Percentiles rank a stretch among this genome's conserved stretches.
Evolutionary conservation across 169 alveolate species (phyloP).

Genomic region (Cryptosporidium ryanae): DNA sequence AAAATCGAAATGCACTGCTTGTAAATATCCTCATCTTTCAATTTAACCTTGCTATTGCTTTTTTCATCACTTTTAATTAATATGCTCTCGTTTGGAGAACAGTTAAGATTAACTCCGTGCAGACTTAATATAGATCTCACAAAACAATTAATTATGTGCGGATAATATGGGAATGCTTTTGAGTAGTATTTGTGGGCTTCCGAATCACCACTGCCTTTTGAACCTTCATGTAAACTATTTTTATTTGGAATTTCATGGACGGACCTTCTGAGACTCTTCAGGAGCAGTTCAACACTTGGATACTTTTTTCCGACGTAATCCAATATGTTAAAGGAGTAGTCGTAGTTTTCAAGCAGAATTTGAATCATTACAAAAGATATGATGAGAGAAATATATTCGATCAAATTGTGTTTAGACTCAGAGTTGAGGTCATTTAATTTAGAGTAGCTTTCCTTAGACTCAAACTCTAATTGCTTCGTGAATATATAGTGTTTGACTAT

Average conservation of each 20-base stretch:
- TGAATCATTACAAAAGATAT: constrained; percentile 13
- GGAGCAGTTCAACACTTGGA: constrained; percentile 9
- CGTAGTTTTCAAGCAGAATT: constrained; percentile 16
- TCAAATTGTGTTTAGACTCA: too few species aligned
- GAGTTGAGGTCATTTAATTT: too few species aligned
- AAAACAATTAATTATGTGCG: constrained; percentile 43
- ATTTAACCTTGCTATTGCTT: neutral
- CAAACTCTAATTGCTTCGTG: neutral
- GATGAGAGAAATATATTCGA: neutral
- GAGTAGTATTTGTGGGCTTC: constrained; percentile 4
- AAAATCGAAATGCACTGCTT: constrained; percentile 6
- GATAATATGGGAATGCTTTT: neutral
- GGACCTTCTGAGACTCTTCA: constrained; percentile 10
- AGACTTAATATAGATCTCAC: constrained; percentile 13
- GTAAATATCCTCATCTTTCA: constrained; percentile 10
- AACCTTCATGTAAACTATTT: neutral
- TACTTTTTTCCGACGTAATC: constrained; percentile 23
- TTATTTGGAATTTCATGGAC: neutral
- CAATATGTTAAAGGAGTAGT: constrained; percentile 21
- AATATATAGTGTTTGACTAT: constrained; percentile 12
- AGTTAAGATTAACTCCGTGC: constrained; percentile 18
- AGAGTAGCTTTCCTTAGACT: neutral
- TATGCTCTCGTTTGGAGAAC: constrained; percentile 22
- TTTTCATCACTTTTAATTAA: neutral
- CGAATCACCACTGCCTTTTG: too few species aligned